Evolutionary conservation across 176 grass and related monocot genomes (phyloP), one percentile per base, ranked within the genome.

Genomic region (Bolboschoenus planiculmis): DNA sequence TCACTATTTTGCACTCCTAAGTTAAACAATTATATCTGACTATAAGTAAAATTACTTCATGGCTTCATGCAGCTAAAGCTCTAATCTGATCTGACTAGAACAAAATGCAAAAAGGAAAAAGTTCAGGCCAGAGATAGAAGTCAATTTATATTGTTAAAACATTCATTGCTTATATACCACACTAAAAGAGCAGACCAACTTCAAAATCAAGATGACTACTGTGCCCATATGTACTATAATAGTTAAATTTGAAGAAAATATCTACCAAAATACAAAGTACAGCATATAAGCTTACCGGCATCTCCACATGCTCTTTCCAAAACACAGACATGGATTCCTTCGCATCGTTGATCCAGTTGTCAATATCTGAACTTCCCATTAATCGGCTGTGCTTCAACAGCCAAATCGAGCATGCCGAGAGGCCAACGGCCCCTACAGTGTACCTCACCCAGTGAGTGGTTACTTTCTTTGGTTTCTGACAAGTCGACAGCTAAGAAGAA

Each of bases 351-450:
- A 97, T 86, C 94, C 94, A 97, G 50, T 94, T 94, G 83, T 97
- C 92, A 46, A 97, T 92, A 76, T 97, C 94, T 80, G 90, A 80
- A 83, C 94, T 97, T 83, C 94, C 94, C 94, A 90, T 94, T 88
- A 97, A 97, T 83, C 94, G 91, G 85, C 94, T 97, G 80, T 97
- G 94, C 11, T 89, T 88, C 84, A 97, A 79, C 83, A 97, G 80
- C 95, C 95, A 97, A 50, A 97, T 16, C 40, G 95, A 93, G 85
- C 95, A 98, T 74, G 83, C 85, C 75, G 92, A 93, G 66, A 98
- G 84, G 37, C 95, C 95, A 82, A 97, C 79, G 81, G 90, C 90
- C 90, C 92, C 92, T 57, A 87, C 90, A 64, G 95, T 93, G 86
- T 97, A 97, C 43, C 83, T 90, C 62, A 97, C 84, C 95, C 95